Conservation (phyloP, 2,329 filamentous ascomycete genomes). For the Penicillium sclerotiorum region DNA sequence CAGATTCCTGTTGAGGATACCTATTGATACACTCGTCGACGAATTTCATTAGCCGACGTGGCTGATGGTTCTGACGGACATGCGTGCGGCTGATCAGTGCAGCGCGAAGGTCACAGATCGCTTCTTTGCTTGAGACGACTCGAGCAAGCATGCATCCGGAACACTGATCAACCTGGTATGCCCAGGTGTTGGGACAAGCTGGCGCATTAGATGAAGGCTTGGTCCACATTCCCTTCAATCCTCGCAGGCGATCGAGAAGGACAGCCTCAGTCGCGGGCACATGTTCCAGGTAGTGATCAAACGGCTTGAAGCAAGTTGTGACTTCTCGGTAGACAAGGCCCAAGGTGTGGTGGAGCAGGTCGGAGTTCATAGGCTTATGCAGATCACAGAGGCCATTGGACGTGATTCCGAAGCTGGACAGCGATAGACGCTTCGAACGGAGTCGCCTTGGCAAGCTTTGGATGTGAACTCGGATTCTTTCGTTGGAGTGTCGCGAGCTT, state of each 20-base stretch:
- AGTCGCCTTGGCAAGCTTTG: slow-evolving; percentile 20
- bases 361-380: slow-evolving; percentile 28
- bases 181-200: slow-evolving; percentile 10
- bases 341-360: slow-evolving; percentile 24
- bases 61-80: slow-evolving; percentile 22
- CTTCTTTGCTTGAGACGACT: slow-evolving; percentile 27
- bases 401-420: not conserved
- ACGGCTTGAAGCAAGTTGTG: slow-evolving; percentile 21
- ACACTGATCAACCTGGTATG: slow-evolving; percentile 38
- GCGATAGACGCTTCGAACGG: not conserved
- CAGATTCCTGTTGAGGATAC: slow-evolving; percentile 7
- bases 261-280: slow-evolving; percentile 13
- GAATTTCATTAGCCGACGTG: slow-evolving; percentile 32
- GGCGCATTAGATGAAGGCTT: slow-evolving; percentile 4
- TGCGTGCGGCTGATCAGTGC: slow-evolving; percentile 34
- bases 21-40: slow-evolving; percentile 32
- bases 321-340: slow-evolving; percentile 28
- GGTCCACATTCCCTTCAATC: slow-evolving; percentile 38
- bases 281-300: slow-evolving; percentile 21
- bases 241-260: slow-evolving; percentile 25
- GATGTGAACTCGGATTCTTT: slow-evolving; percentile 15
- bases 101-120: slow-evolving; percentile 34
- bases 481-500: slow-evolving; percentile 2
- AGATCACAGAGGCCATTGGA: slow-evolving; percentile 19
- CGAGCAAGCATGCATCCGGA: slow-evolving; percentile 42